These are phyloP conservation scores for Penicillium psychrosexuale DNA, from an alignment of 2,329 filamentous ascomycete genomes.

Conservation along the genomic window DNA sequence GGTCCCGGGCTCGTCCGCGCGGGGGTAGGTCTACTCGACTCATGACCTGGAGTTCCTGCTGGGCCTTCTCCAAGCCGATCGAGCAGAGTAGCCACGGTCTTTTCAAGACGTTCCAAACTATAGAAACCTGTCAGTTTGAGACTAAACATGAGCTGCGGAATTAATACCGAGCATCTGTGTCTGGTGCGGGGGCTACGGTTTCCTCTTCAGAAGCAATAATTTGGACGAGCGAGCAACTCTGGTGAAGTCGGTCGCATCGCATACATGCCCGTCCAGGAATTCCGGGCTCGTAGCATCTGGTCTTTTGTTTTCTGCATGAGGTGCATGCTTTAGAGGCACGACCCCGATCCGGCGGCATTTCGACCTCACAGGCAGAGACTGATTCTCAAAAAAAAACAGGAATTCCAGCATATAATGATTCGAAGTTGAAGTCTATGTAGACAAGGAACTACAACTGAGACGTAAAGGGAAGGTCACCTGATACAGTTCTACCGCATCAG, in stretches of 20 bases:
- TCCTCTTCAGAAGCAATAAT: conserved; percentile 2
- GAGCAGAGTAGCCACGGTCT: conserved; percentile 15
- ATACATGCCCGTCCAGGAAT: conserved; percentile 33
- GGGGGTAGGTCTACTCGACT: conserved; percentile 8
- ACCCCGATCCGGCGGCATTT: conserved; percentile 21
- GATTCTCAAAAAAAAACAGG: neutral
- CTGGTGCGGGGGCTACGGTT: neutral
- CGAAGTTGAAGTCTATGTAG: too few relatives aligned
- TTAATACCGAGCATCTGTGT: conserved; percentile 19
- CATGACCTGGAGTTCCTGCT: neutral
- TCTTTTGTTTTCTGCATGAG: conserved; percentile 43
- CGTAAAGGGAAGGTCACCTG: too few relatives aligned
- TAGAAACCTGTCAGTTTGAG: neutral
- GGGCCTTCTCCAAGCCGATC: conserved; percentile 18
- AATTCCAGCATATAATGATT: too few relatives aligned
- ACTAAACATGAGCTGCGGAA: neutral
- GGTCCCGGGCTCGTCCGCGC: conserved; percentile 12
- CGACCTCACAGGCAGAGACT: neutral
- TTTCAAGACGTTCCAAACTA: conserved; percentile 19
- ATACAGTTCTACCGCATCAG: too few relatives aligned
- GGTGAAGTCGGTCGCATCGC: conserved; percentile 37
- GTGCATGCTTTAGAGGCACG: conserved; percentile 36
- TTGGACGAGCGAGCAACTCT: conserved; percentile 34
- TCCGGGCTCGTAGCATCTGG: conserved; percentile 41
- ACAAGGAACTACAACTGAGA: too few relatives aligned